A percentile compares a stretch with the other conserved stretches of the same genome.
These are phyloP conservation scores for Aureobasidium sp. DNA, from an alignment of 2,329 filamentous ascomycete species.

Conservation along the genomic window DNA sequence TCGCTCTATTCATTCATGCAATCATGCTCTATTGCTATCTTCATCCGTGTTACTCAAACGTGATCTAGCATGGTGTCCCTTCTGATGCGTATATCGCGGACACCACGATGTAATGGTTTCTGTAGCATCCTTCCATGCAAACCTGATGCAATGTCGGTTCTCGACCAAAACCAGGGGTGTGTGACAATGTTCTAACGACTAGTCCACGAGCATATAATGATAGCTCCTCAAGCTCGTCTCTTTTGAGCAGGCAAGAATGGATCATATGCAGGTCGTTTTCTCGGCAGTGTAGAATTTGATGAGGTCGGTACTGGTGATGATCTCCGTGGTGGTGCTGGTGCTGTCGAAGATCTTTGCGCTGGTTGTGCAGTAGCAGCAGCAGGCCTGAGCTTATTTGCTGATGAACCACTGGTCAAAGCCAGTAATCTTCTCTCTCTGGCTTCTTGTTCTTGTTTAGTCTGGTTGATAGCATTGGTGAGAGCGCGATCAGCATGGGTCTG, in stretches of 20 bases:
- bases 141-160: no score
- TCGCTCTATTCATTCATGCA: neutral
- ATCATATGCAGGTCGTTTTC: conserved; percentile 12
- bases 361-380: neutral
- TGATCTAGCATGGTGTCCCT: no score
- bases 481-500: neutral
- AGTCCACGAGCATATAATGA: no score
- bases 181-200: neutral
- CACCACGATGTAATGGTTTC: no score
- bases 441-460: conserved; percentile 7
- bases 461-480: neutral
- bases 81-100: neutral
- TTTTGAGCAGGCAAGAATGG: conserved; percentile 14
- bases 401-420: neutral
- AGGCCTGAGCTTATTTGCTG: neutral
- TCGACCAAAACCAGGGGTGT: no score
- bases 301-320: conserved; percentile 17
- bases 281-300: conserved; percentile 14
- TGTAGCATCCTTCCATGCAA: no score
- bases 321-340: neutral
- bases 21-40: neutral
- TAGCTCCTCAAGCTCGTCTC: conserved; percentile 4
- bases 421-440: conserved; percentile 3
- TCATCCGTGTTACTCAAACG: no score
- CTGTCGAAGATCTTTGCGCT: neutral